Conservation (phyloP, 805 yeast genomes). For the Lachancea sp. region DNA sequence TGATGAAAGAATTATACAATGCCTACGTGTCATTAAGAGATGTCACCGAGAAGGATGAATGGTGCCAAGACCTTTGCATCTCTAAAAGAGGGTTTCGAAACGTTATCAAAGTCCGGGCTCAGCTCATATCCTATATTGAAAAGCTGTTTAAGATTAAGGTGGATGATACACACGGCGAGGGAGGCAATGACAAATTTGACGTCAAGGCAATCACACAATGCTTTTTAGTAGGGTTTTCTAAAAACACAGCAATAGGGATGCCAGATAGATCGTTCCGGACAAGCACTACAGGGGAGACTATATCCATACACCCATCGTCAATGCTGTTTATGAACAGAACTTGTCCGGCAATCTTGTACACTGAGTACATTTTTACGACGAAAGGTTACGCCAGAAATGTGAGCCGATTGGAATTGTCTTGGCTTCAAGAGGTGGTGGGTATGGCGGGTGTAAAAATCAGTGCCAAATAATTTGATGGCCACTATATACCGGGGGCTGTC, state of each 20-base stretch:
- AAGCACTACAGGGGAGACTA: constrained; percentile 72
- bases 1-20: constrained; percentile 72
- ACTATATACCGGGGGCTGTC: no score
- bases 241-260: constrained; percentile 88
- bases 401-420: constrained; percentile 69
- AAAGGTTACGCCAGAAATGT: constrained; percentile 90
- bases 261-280: constrained; percentile 93
- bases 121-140: constrained; percentile 63
- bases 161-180: not conserved
- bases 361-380: constrained; percentile 88
- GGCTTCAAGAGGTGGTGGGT: constrained; percentile 74
- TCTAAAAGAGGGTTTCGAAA: constrained; percentile 76
- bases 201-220: constrained; percentile 61
- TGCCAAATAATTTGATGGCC: not conserved
- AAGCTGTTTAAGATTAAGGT: constrained; percentile 7
- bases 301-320: constrained; percentile 88
- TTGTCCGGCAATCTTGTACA: constrained; percentile 85
- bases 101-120: constrained; percentile 68
- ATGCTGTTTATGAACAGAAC: constrained; percentile 67
- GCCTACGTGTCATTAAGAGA: constrained; percentile 42
- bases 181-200: constrained; percentile 37
- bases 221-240: constrained; percentile 75
- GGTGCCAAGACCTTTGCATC: constrained; percentile 79
- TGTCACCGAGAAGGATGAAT: constrained; percentile 53
- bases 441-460: constrained; percentile 5